phyloP scores from a whole-genome alignment of 306 rosid genomes.

The Acacia melanoxylon region DNA sequence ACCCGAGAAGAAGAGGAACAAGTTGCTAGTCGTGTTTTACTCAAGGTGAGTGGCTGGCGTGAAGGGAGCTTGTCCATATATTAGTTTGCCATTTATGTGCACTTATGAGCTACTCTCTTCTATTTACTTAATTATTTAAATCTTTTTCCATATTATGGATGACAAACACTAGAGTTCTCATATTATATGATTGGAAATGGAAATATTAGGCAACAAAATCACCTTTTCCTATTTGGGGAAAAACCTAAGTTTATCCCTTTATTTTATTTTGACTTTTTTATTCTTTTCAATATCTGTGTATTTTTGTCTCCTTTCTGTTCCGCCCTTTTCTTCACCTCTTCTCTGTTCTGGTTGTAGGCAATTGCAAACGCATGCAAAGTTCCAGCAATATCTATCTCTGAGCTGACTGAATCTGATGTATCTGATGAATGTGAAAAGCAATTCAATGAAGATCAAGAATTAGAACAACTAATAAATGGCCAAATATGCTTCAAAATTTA shows the following conservation, averaged over 20 bases:
- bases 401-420: constrained; percentile 63
- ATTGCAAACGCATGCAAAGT: constrained; percentile 80
- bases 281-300: constrained; percentile 11
- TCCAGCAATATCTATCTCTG: constrained; percentile 59
- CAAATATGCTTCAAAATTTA: constrained; percentile 78
- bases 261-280: constrained; percentile 19
- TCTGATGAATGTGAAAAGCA: constrained; percentile 57
- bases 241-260: constrained; percentile 9
- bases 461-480: constrained; percentile 80
- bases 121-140: neutral
- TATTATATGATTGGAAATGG: constrained; percentile 20
- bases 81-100: constrained; percentile 29
- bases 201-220: constrained; percentile 30
- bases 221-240: neutral
- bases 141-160: neutral
- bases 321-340: constrained; percentile 20
- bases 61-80: constrained; percentile 25
- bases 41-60: constrained; percentile 58
- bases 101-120: constrained; percentile 20
- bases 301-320: neutral
- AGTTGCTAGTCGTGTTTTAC: constrained; percentile 70
- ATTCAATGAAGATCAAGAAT: constrained; percentile 70
- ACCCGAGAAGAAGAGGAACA: constrained; percentile 85
- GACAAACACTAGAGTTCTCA: constrained; percentile 21
- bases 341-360: constrained; percentile 65